Evolutionary conservation across 2,329 filamentous ascomycete genomes (phyloP).

Genomic region (Fusarium sp.): DNA sequence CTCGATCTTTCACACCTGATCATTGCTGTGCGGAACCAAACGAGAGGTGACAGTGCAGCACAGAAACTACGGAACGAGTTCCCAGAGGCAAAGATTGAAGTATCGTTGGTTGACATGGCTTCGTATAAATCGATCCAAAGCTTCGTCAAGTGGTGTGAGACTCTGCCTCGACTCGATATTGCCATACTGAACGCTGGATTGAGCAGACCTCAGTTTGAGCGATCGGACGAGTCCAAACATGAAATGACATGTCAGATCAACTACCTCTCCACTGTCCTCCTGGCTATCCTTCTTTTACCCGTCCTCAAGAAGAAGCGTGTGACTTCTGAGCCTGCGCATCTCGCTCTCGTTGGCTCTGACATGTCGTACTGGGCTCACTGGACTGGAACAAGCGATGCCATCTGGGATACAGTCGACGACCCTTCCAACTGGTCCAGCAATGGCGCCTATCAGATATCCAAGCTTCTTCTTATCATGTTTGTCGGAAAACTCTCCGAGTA

Average conservation of each 20-base stretch:
- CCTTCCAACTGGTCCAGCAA: constrained; percentile 31
- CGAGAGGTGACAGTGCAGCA: constrained; percentile 56
- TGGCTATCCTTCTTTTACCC: constrained; percentile 49
- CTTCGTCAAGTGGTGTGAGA: constrained; percentile 52
- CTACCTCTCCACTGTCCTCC: constrained; percentile 50
- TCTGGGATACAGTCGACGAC: constrained; percentile 35
- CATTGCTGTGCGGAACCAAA: constrained; percentile 56
- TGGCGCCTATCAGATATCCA: constrained; percentile 38
- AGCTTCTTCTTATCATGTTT: constrained; percentile 52
- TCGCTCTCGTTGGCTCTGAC: constrained; percentile 49
- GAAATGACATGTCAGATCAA: constrained; percentile 56
- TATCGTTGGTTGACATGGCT: constrained; percentile 60
- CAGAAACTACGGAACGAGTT: constrained; percentile 32
- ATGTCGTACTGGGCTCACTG: constrained; percentile 44
- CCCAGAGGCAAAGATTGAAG: constrained; percentile 54
- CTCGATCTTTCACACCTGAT: constrained; percentile 56
- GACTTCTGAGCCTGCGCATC: constrained; percentile 25
- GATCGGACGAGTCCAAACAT: constrained; percentile 49
- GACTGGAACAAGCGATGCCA: constrained; percentile 30
- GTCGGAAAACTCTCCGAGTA: constrained; percentile 50
- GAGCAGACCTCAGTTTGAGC: constrained; percentile 36
- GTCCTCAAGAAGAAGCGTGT: constrained; percentile 44
- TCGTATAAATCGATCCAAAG: constrained; percentile 57
- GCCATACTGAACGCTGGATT: constrained; percentile 60
- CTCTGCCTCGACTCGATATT: constrained; percentile 54